Conservation (phyloP, 1,139 yeast species). For the Zygosaccharomyces sapae region DNA sequence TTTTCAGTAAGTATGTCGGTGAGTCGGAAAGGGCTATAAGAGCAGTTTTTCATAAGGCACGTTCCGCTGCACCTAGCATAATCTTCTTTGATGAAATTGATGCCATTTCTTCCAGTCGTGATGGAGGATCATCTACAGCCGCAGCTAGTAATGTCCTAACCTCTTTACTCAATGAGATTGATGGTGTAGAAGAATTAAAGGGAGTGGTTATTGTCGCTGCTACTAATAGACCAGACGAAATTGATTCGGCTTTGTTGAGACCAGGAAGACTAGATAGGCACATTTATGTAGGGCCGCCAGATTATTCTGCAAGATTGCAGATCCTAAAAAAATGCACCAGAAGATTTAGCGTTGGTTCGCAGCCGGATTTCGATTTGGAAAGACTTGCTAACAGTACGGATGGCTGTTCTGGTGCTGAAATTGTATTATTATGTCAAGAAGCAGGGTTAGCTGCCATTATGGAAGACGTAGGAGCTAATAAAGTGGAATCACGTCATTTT, state of each 20-base stretch:
- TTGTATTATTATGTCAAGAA: constrained; percentile 85
- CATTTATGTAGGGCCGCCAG: constrained; percentile 90
- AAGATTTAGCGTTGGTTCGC: constrained; percentile 44
- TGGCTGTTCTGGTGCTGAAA: constrained; percentile 97
- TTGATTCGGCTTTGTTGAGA: constrained; percentile 84
- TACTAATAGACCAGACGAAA: constrained; percentile 88
- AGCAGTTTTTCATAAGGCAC: constrained; percentile 84
- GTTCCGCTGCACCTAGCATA: constrained; percentile 90
- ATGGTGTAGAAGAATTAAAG: constrained; percentile 89
- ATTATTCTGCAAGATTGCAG: constrained; percentile 67
- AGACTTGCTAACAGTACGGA: constrained; percentile 62
- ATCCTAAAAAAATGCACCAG: constrained; percentile 65
- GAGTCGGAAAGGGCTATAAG: constrained; percentile 87
- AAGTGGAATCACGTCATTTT: constrained; percentile 63
- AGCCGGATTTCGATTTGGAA: constrained; percentile 46
- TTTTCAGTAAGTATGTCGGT: constrained; percentile 90
- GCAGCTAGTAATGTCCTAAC: constrained; percentile 86
- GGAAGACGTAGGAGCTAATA: constrained; percentile 56
- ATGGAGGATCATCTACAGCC: constrained; percentile 53
- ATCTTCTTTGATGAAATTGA: constrained; percentile 94
- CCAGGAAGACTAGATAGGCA: constrained; percentile 95
- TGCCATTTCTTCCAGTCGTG: constrained; percentile 77
- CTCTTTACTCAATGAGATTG: constrained; percentile 85
- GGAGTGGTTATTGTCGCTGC: constrained; percentile 95
- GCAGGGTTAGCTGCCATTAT: constrained; percentile 91